These are phyloP conservation scores for Rhododendron mucronatum DNA, from an alignment of 148 eudicot species.

Conservation along the genomic window DNA sequence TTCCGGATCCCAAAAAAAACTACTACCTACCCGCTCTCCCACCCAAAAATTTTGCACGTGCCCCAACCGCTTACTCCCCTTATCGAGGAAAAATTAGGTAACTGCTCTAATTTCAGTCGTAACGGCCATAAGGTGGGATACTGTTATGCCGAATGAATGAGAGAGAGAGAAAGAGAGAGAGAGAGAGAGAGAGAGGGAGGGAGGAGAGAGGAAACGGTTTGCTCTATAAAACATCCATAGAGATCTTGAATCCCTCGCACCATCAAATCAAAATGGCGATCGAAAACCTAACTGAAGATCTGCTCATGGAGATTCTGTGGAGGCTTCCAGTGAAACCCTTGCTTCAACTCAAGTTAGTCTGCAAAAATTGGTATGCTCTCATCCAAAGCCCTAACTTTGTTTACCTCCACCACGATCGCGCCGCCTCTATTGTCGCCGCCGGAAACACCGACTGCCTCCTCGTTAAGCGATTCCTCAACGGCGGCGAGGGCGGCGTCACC, in stretches of 20 bases:
- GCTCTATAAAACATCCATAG: not conserved
- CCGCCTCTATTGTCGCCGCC: not conserved
- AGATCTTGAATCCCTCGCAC: not conserved
- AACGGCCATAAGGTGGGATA: too few relatives aligned
- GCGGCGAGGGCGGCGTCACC: not conserved
- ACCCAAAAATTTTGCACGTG: too few relatives aligned
- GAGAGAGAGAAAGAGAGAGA: not conserved
- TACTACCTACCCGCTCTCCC: too few relatives aligned
- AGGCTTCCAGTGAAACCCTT: not conserved
- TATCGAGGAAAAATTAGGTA: too few relatives aligned
- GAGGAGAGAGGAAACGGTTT: not conserved
- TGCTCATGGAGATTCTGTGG: not conserved
- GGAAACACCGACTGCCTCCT: not conserved
- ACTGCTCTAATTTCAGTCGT: too few relatives aligned
- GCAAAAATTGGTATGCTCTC: not conserved
- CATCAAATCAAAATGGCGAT: not conserved
- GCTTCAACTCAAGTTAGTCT: not conserved
- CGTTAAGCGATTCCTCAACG: not conserved
- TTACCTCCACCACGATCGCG: not conserved
- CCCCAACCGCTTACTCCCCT: too few relatives aligned
- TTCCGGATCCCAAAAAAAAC: too few relatives aligned
- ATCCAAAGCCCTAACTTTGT: not conserved
- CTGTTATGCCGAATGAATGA: not conserved
- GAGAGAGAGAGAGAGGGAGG: not conserved
- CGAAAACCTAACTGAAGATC: not conserved